Conservation (phyloP, 2,329 filamentous ascomycete species). For the Leptographium flavum region DNA sequence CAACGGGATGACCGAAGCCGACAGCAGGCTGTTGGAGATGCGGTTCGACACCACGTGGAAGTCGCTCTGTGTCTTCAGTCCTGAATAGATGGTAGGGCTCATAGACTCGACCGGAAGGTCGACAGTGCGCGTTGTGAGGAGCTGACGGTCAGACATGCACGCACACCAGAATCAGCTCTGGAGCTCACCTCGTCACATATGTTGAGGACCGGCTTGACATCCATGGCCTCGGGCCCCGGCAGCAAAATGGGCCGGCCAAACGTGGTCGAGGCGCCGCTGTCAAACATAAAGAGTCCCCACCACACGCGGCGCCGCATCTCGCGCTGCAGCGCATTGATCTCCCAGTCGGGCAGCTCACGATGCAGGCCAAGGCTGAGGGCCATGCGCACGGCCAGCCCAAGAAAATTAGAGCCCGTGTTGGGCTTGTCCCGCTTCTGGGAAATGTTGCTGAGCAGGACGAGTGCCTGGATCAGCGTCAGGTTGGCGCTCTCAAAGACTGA, state of each 20-base stretch:
- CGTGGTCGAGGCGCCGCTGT: slow-evolving; percentile 4
- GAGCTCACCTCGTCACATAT: background rate
- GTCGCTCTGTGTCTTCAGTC: background rate
- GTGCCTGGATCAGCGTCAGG: slow-evolving; percentile 3
- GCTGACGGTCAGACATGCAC: background rate
- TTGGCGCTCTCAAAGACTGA: slow-evolving; percentile 5
- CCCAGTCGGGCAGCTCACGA: slow-evolving; percentile 4
- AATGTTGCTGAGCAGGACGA: slow-evolving; percentile 5
- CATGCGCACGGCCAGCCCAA: slow-evolving; percentile 4
- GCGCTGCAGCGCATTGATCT: slow-evolving; percentile 1
- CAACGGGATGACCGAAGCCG: background rate
- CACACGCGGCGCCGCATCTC: slow-evolving; percentile 4
- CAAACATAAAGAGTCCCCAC: slow-evolving; percentile 6
- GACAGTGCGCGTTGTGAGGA: background rate
- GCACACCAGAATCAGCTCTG: background rate
- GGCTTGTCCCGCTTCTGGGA: slow-evolving; percentile 5
- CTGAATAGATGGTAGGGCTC: background rate
- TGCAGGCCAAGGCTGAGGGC: slow-evolving; percentile 4
- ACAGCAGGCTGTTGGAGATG: slow-evolving; percentile 3
- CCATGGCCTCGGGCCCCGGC: slow-evolving; percentile 2
- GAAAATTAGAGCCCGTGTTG: slow-evolving; percentile 4
- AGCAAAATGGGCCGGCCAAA: slow-evolving; percentile 4
- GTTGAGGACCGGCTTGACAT: slow-evolving; percentile 1
- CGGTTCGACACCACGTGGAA: slow-evolving; percentile 2
- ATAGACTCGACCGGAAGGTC: background rate